Conservation (phyloP, 441 rosid species). For the Kokia cookei region DNA sequence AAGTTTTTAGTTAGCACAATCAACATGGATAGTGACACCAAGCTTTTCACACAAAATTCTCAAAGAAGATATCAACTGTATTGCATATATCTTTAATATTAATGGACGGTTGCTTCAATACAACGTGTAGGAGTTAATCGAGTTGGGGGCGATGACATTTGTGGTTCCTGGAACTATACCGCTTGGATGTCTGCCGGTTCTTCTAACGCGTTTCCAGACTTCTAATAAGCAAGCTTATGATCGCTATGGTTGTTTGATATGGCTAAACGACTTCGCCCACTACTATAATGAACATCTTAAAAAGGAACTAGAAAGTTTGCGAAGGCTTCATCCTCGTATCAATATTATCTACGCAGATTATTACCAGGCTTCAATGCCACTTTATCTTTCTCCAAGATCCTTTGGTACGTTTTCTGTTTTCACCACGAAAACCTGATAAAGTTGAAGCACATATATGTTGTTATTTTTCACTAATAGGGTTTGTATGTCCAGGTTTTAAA, state of each 20-base stretch:
- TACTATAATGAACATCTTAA: constrained; percentile 29
- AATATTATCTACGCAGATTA: constrained; percentile 44
- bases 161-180: constrained; percentile 42
- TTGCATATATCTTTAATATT: neutral
- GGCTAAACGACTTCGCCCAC: constrained; percentile 32
- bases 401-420: constrained; percentile 23
- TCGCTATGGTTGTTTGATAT: constrained; percentile 31
- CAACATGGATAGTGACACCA: neutral
- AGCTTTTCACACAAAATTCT: neutral
- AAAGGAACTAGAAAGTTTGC: constrained; percentile 17
- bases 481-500: constrained; percentile 16
- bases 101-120: neutral
- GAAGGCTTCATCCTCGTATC: constrained; percentile 25
- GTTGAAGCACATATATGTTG: neutral
- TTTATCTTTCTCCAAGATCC: constrained; percentile 26
- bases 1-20: neutral
- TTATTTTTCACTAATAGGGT: neutral
- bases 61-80: neutral
- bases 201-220: constrained; percentile 18
- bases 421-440: neutral
- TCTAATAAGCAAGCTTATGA: constrained; percentile 30
- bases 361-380: constrained; percentile 18
- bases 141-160: constrained; percentile 36
- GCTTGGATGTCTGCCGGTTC: constrained; percentile 24
- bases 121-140: constrained; percentile 31